Percentiles rank a stretch among this genome's conserved stretches.
phyloP scores from a whole-genome alignment of 768 basidiomycete species.

The Pluteus cervinus region DNA sequence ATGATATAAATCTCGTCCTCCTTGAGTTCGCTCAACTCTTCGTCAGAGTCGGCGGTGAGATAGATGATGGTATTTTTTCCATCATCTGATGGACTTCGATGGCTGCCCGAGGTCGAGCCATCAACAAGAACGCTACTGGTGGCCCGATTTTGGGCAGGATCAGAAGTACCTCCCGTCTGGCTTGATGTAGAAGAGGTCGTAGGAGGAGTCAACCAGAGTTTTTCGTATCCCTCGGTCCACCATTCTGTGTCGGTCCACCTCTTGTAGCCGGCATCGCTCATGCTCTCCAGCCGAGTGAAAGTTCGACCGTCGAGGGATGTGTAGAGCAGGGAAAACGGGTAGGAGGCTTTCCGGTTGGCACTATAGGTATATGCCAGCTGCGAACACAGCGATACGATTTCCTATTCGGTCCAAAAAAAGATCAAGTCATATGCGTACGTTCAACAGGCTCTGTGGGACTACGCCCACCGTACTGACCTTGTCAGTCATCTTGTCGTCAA shows the following conservation, averaged over 20 bases:
- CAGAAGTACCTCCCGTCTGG: conserved; percentile 4
- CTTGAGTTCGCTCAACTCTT: conserved; percentile 77
- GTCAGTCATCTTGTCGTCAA: conserved; percentile 90
- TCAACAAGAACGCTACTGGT: too few relatives aligned
- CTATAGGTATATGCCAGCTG: conserved; percentile 93
- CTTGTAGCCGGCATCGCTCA: conserved; percentile 62
- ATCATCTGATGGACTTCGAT: conserved; percentile 10
- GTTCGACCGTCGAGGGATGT: conserved; percentile 77
- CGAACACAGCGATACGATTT: conserved; percentile 82
- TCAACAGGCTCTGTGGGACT: background rate
- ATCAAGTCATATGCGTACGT: conserved; percentile 2
- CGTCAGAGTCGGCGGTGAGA: conserved; percentile 88
- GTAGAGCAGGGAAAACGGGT: conserved; percentile 72
- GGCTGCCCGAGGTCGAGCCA: background rate
- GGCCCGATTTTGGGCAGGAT: conserved; percentile 6
- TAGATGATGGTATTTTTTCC: conserved; percentile 66
- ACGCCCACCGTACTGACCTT: conserved; percentile 51
- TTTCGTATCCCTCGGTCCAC: conserved; percentile 73
- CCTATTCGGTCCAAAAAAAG: conserved; percentile 41
- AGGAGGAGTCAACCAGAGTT: conserved; percentile 43
- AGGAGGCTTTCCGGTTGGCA: conserved; percentile 66
- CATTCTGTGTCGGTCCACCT: conserved; percentile 82
- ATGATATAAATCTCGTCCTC: conserved; percentile 90
- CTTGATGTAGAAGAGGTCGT: background rate
- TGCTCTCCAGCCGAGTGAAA: conserved; percentile 53